Evolutionary conservation across 2,329 filamentous ascomycete species (phyloP), one percentile per base, ranked within the genome.

Genomic region (Periglandula ipomoeae): DNA sequence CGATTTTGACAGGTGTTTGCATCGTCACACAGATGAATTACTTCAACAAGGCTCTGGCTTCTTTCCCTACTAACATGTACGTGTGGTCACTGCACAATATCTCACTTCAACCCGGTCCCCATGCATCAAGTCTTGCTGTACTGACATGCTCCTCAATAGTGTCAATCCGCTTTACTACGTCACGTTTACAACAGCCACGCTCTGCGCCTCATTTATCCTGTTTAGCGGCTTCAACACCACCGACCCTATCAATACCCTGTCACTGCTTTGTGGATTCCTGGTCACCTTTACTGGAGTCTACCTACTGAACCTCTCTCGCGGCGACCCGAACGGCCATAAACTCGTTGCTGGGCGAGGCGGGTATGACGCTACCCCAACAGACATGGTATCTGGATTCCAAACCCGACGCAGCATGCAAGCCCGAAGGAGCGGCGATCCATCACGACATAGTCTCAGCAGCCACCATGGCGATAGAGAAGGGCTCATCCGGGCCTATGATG

Each of bases 11-110:
- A 0, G 76, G 78, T 3, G 88, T 96, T 55, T 98, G 93, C 73
- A 97, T 98, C 63, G 68, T 98, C 57, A 96, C 90, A 8, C 93
- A 98, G 74, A 97, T 98, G 93, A 98, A 98, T 69, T 98, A 98
- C 69, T 95, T 98, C 70, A 98, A 98, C 76, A 98, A 98, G 70
- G 93, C 93, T 7, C 73, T 98, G 52, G 94, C 89, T 67, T 89
- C 94, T 61, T 98, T 97, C 70, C 91, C 88, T 26, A 96, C 93
- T 27, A 95, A 94, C 59, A 95, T 98, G 90, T 95, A 78, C 65
- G 87, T 73, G 22, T 40, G 22, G 15, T 17, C 15, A 17, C 40
- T 15, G 19, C 37, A 20, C 23, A 26, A 24, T 30, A 20, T 30
- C 24, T 19, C n/a, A 13, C 15, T 19, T 19, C 6, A n/a, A n/a